Percentiles rank a stretch among this genome's conserved stretches.
phyloP scores from a whole-genome alignment of 805 yeast genomes.

The Brettanomyces bruxellensis region DNA sequence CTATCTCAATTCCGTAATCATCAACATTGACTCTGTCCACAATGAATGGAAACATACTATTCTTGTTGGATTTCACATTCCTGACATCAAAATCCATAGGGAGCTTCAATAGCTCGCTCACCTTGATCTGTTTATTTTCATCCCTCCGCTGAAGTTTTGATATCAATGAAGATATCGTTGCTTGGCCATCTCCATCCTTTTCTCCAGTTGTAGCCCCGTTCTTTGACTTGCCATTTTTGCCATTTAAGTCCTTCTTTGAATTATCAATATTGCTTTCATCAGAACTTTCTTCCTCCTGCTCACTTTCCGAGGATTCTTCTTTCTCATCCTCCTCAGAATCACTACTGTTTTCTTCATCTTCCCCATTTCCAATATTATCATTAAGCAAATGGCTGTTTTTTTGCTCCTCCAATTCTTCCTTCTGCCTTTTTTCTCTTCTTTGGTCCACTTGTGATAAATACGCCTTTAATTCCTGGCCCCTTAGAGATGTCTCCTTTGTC shows the following conservation, averaged over 20 bases:
- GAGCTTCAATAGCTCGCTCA: constrained; percentile 32
- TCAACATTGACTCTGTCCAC: constrained; percentile 55
- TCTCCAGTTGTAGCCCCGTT: background rate
- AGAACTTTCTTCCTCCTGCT: constrained; percentile 4
- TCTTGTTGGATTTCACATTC: constrained; percentile 33
- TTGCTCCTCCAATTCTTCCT: constrained; percentile 22
- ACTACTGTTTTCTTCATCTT: constrained; percentile 19
- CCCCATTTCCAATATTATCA: constrained; percentile 24
- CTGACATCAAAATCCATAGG: constrained; percentile 52
- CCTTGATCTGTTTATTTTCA: constrained; percentile 16
- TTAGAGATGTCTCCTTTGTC: constrained; percentile 38
- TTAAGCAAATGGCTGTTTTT: constrained; percentile 24
- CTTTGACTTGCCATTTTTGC: background rate
- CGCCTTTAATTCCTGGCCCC: constrained; percentile 39
- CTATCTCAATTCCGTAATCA: constrained; percentile 80
- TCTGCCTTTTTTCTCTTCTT: constrained; percentile 32
- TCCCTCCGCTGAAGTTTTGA: constrained; percentile 1
- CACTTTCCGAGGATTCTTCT: constrained; percentile 1
- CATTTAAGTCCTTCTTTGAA: constrained; percentile 4
- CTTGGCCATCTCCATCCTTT: background rate
- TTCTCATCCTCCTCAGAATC: constrained; percentile 20
- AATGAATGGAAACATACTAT: constrained; percentile 70
- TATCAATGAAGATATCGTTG: background rate
- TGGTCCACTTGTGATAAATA: constrained; percentile 38
- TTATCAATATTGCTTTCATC: constrained; percentile 15